A percentile compares a stretch with the other conserved stretches of the same genome.
Conservation (phyloP, 2,329 filamentous ascomycete species). For the Gyromitra esculenta region DNA sequence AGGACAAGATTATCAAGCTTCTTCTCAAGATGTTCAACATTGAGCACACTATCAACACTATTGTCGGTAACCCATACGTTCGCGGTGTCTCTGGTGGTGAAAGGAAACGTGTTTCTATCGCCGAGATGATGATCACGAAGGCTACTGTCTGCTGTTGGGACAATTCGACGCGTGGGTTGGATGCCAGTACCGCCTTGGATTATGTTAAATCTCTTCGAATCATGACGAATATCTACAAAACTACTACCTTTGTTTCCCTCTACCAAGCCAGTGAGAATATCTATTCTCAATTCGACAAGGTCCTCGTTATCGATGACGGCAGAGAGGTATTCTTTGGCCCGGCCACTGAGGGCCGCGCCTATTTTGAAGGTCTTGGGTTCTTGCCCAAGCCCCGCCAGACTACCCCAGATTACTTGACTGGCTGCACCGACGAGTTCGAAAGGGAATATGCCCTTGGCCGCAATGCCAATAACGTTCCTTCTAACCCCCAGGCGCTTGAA, state of each 20-base stretch:
- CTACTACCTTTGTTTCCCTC: constrained; percentile 83
- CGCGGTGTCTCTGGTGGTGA: constrained; percentile 83
- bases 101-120: constrained; percentile 81
- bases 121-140: constrained; percentile 80
- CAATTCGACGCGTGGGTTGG: constrained; percentile 75
- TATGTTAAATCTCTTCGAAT: constrained; percentile 57
- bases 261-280: constrained; percentile 78
- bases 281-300: constrained; percentile 76
- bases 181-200: constrained; percentile 68
- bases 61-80: constrained; percentile 83
- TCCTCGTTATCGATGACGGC: constrained; percentile 73
- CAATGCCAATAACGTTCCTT: constrained; percentile 70
- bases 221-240: constrained; percentile 84
- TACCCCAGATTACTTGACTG: constrained; percentile 73
- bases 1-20: constrained; percentile 76
- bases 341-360: constrained; percentile 68
- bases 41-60: constrained; percentile 83
- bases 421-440: constrained; percentile 69
- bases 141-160: constrained; percentile 79
- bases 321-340: constrained; percentile 75
- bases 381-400: constrained; percentile 71
- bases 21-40: constrained; percentile 94
- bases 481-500: constrained; percentile 60
- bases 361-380: constrained; percentile 74
- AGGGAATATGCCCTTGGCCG: constrained; percentile 62